Base-by-base conservation (phyloP, 2,329 filamentous ascomycete genomes). In the Colletotrichum euphorbiae region DNA sequence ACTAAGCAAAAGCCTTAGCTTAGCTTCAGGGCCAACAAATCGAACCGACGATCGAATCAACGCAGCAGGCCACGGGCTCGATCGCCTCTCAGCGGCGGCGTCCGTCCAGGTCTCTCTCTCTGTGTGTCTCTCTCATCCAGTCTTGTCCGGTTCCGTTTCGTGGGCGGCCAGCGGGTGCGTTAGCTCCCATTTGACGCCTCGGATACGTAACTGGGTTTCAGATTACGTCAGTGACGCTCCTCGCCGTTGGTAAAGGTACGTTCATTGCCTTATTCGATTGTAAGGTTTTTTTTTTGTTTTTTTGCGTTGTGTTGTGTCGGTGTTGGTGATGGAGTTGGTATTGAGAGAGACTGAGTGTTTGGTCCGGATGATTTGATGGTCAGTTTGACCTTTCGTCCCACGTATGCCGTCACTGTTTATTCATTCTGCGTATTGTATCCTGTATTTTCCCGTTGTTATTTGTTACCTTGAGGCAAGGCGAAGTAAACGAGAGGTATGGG, bases 221-320 rank as follows among this genome's bases (percentile, higher is more conserved):
- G 72, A 74, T 59, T 59, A 59, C 56, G 56, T 59, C 56, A 59
- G 56, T 43, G 56, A 46, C 43, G 56, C 21, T 57, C 55, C 55
- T 57, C 17, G 40, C 24, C 42, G 38, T 33, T 28, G 19, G 15
- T 31, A 33, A 0, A 42, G 52, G 54, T 57, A 57, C 54, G 54
- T 57, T 28, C 28, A 19, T 56, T 31, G 17, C 40, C 15, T 28
- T 33, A 36, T 17, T 43, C 42, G 31, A 24, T 17, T 28, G 24
- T 11, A n/a, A n/a, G n/a, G 19, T n/a, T 21, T 42, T n/a, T 42
- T 2, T 40, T 24, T 15, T n/a, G n/a, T n/a, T n/a, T n/a, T n/a
- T n/a, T n/a, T n/a, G n/a, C n/a, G n/a, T 55, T 38, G 13, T 36
- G 3, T 24, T 5, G 31, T 28, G 13, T 24, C 13, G n/a, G n/a